These are phyloP conservation scores for Wakefieldia striispora DNA, from an alignment of 768 basidiomycete genomes.

Conservation along the genomic window DNA sequence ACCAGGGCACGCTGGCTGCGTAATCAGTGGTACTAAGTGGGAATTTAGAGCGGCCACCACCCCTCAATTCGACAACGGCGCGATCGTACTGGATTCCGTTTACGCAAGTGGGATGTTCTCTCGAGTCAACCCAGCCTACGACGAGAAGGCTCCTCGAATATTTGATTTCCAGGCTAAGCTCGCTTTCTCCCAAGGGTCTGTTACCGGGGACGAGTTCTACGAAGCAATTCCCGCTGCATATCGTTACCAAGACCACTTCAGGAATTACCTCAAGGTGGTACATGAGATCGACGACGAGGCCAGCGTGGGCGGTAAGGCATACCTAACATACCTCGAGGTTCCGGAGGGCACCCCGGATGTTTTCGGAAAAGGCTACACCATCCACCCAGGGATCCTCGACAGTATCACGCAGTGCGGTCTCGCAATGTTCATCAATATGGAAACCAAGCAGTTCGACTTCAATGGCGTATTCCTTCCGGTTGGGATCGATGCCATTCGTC, in stretches of 20 bases:
- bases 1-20: conserved; percentile 26
- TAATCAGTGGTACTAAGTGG: conserved; percentile 28
- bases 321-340: conserved; percentile 24
- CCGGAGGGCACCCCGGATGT: conserved; percentile 26
- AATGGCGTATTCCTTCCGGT: conserved; percentile 32
- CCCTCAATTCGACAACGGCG: conserved; percentile 20
- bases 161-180: conserved; percentile 26
- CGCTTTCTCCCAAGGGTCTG: conserved; percentile 13
- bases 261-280: conserved; percentile 27
- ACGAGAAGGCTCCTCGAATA: conserved; percentile 18
- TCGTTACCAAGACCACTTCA: conserved; percentile 25
- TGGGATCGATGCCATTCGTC: conserved; percentile 29
- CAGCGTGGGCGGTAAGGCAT: conserved; percentile 27
- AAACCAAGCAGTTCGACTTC: conserved; percentile 31
- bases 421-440: conserved; percentile 30
- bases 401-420: conserved; percentile 33
- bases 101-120: conserved; percentile 30
- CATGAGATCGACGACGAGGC: conserved; percentile 28
- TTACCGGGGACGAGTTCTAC: conserved; percentile 21
- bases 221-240: conserved; percentile 17
- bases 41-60: conserved; percentile 29
- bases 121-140: conserved; percentile 25
- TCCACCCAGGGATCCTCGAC: conserved; percentile 35
- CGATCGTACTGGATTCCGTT: conserved; percentile 29
- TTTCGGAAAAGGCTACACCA: conserved; percentile 28